Evolutionary conservation across 2,329 filamentous ascomycete species (phyloP).

Genomic region (Aspergillus sp.): DNA sequence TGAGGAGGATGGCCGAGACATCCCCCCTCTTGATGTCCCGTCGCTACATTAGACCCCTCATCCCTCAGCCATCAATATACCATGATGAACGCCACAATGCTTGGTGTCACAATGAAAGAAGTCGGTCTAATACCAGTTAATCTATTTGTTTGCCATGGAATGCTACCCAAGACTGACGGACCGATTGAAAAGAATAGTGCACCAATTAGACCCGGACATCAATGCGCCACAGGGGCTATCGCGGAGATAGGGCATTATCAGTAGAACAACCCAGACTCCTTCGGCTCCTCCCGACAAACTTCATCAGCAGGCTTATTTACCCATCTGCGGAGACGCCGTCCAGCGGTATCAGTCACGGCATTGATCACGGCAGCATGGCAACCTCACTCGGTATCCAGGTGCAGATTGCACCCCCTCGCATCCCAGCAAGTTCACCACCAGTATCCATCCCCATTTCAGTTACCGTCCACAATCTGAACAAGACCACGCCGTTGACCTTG

Average conservation of each 20-base stretch:
- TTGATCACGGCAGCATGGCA: not conserved
- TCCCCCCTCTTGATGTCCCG: no score
- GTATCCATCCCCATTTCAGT: constrained; percentile 9
- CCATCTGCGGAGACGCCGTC: not conserved
- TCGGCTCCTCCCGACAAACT: no score
- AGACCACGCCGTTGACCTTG: constrained; percentile 27
- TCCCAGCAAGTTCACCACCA: not conserved
- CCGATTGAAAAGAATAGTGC: not conserved
- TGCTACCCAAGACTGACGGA: not conserved
- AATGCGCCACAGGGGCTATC: not conserved
- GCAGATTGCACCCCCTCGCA: constrained; percentile 7
- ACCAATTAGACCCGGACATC: not conserved
- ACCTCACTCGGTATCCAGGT: not conserved
- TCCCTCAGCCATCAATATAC: not conserved
- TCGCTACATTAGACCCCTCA: not conserved
- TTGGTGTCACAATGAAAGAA: not conserved
- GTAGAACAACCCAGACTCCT: no score
- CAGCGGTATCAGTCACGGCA: not conserved
- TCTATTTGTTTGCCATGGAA: not conserved
- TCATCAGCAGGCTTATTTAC: no score
- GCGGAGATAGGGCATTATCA: no score
- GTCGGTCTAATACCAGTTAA: not conserved
- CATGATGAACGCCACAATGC: not conserved
- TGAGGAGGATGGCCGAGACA: not conserved
- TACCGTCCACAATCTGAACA: constrained; percentile 25